Evolutionary conservation across 768 basidiomycete species (phyloP), one percentile per base, ranked within the genome.

Genomic region (Xerocomellus dryophilus): DNA sequence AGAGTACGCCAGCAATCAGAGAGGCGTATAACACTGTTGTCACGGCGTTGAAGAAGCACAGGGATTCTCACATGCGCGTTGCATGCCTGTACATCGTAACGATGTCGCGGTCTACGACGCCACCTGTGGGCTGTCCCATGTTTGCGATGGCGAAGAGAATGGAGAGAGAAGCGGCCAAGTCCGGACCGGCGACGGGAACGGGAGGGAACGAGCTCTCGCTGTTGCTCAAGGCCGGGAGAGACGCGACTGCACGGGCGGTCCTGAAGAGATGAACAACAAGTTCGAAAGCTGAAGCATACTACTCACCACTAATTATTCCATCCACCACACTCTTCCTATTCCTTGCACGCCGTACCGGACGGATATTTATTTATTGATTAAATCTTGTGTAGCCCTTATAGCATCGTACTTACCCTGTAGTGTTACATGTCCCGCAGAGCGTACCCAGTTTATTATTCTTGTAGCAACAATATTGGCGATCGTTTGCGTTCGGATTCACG

Each of bases 31-130:
- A 99, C 67, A 70, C 73, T 11, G 90, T 86, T 5, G 83, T 98
- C 31, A 72, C 76, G 47, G 83, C 93, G 1, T 71, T 98, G 67
- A 96, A 93, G 72, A 77, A 77, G 54, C 80, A 98, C 67, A 78
- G 96, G 51, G 92, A 96, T 67, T 76, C 78, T 42, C 96, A 99
- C 71, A 93, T 98, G 75, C 84, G 87, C 47, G 81, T 98, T 50
- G 95, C 90, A 39, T 87, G 86, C 62, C 72, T 91, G 40, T 98
- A 97, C 69, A 76, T 98, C 62, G 85, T 98, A 31, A 82, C 83
- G 15, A 93, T 93, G 85, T 86, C 93, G 18, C 78, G 84, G 56
- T 77, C 84, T 5, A 81, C 83, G 32, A 64, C 62, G 29, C 73
- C 76, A 55, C 72, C 73, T 40, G 70, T 66, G 11, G 78, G 76